phyloP scores from a whole-genome alignment of 306 rosid species.

The Quercus cerris region DNA sequence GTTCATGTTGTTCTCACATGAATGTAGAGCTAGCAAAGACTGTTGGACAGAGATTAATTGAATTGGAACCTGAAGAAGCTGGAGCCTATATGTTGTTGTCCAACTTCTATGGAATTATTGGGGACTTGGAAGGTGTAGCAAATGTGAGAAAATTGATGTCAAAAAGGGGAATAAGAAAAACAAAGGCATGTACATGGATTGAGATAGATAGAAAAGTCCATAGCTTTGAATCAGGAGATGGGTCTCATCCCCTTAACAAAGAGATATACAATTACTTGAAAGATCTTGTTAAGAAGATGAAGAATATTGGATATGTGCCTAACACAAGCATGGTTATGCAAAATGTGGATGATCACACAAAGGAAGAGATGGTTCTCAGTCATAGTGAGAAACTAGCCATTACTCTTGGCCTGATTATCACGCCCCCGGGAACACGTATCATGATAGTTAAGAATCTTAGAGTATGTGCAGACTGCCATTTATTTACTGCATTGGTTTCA shows the following conservation, averaged over 20 bases:
- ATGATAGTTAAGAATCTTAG: conserved; percentile 25
- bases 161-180: conserved; percentile 21
- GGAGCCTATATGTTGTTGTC: conserved; percentile 39
- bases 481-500: conserved; percentile 8
- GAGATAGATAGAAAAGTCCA: conserved; percentile 30
- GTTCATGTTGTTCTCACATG: conserved; percentile 27
- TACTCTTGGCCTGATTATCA: conserved; percentile 20
- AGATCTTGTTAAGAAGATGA: conserved; percentile 13
- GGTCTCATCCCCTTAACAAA: conserved; percentile 23
- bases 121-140: conserved; percentile 22
- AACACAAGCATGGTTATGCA: conserved; percentile 30
- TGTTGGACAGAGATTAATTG: conserved; percentile 19
- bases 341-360: conserved; percentile 13
- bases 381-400: conserved; percentile 29
- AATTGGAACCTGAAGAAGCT: conserved; percentile 29
- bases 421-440: conserved; percentile 11
- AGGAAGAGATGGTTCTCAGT: conserved; percentile 20
- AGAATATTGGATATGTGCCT: conserved; percentile 27
- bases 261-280: conserved; percentile 19
- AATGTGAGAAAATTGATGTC: conserved; percentile 32
- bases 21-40: conserved; percentile 18
- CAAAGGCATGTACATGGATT: conserved; percentile 31
- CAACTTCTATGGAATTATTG: conserved; percentile 31
- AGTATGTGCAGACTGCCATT: conserved; percentile 22
- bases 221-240: conserved; percentile 26